These are phyloP conservation scores for Plasmodium reichenowi DNA, from an alignment of 169 alveolate species.

Conservation along the genomic window DNA sequence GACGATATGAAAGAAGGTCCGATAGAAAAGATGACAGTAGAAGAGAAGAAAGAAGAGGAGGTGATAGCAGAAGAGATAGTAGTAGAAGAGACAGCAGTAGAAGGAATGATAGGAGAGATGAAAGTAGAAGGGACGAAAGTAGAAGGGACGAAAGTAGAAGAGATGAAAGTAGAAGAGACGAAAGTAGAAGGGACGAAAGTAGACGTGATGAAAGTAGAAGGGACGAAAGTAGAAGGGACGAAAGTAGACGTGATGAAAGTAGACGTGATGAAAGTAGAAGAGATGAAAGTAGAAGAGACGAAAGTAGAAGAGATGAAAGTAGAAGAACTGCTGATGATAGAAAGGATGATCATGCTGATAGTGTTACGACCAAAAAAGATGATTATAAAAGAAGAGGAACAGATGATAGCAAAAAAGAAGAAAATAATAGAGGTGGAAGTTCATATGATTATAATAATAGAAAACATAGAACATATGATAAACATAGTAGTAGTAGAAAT, in stretches of 20 bases:
- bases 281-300: conserved; percentile 8
- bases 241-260: conserved; percentile 6
- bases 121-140: conserved; percentile 14
- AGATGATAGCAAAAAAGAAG: conserved; percentile 22
- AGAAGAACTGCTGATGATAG: neutral
- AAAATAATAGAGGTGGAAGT: conserved; percentile 7
- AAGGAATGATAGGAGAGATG: neutral
- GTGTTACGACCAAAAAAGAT: neutral
- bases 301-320: neutral
- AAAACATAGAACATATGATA: conserved; percentile 13
- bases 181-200: conserved; percentile 5
- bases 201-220: conserved; percentile 5
- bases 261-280: conserved; percentile 23
- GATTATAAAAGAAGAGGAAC: neutral
- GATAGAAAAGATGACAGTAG: conserved; percentile 28
- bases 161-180: conserved; percentile 13
- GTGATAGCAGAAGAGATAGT: neutral
- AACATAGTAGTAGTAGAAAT: conserved; percentile 24
- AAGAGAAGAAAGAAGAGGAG: conserved; percentile 41
- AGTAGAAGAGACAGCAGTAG: conserved; percentile 8
- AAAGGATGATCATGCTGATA: conserved; percentile 9
- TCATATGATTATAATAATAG: conserved; percentile 35
- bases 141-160: conserved; percentile 24
- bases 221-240: neutral
- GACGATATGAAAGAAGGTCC: conserved; percentile 16